Base-by-base conservation (phyloP, 2,329 filamentous ascomycete genomes). In the Diplodia seriata region DNA sequence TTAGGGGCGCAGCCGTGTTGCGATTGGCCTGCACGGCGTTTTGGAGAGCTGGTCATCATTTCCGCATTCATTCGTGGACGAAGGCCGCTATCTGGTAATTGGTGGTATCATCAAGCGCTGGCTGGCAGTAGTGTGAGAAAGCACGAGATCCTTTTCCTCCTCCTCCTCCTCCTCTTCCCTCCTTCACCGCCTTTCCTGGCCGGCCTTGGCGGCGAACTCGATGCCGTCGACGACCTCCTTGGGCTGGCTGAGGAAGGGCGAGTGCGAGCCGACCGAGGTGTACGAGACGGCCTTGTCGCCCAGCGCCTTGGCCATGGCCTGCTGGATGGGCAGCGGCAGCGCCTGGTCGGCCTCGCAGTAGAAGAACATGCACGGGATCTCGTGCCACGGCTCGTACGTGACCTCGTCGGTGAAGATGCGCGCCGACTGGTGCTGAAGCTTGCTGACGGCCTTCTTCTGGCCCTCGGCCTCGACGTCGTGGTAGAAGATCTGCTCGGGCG, bases 191-290 rank as follows among this genome's bases (percentile, higher is more conserved):
- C 23, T 59, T 47, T 67, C 66, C 43, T 59, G 31, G 15, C 66
- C 66, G 29, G 36, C 56, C 56, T 54, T 62, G 33, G 55, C 66
- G 4, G 66, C 66, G 26, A 31, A 53, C 66, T 67, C 66, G n/a
- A 67, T 33, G 5, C 55, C 66, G 23, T 70, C 72, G 6, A 76
- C 79, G 62, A 78, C 72, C 62, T 75, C 75, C 54, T 76, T 74
- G 0, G 78, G 77, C 71, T 73, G 77, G 47, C 77, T 80, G 70
- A 82, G 68, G 70, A 81, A 83, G 15, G 80, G 81, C 71, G 77
- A 80, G 71, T 83, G 81, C 0, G 70, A 77, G 0, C 76, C 77
- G 43, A 61, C 50, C 15, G 49, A 62, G 11, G 23, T 59, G 55
- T 62, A 67, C 5, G 66, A 47, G 31, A 49, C 23, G 15, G 55